Evolutionary conservation across 148 eudicot genomes (phyloP), one percentile per base, ranked within the genome.

Genomic region (Salicornia ramosissima): DNA sequence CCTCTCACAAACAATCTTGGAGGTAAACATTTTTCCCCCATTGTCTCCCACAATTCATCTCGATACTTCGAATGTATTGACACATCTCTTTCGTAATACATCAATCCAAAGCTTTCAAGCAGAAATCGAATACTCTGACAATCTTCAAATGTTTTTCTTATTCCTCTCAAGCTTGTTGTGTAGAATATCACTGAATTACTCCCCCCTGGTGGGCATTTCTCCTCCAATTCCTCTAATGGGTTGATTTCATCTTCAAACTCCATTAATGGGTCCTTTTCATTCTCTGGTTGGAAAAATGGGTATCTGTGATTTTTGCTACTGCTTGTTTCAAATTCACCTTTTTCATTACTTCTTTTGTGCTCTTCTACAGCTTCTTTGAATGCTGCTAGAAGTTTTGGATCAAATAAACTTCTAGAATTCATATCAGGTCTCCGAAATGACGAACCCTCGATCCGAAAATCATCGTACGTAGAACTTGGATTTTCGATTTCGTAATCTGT

Each of bases 1-100:
- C 97, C 97, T 70, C 78, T 76, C 0, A 92, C 79, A 61, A 92
- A 92, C 42, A 92, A 61, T 78, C 84, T 82, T 24, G 98, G 98
- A 3, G 98, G 96, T 18, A 88, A 77, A 2, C 69, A 52, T 58
- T 70, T 83, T 29, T 69, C 84, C 3, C 85, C 95, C 74, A 90
- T 70, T 28, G 76, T 45, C 74, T 71, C 73, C 98, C 98, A 86
- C 22, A 93, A 71, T 71, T 93, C 98, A 1, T 90, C 90, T 45
- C 85, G 81, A 67, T 77, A 93, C 76, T 84, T 91, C 12, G 75
- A 71, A 68, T 93, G 96, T 69, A 88, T 75, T 10, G 96, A 93
- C 1, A 93, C 78, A 65, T 93, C 98, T 67, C 98, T 77, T 68
- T 90, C 95, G 25, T 74, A 72, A 62, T 64, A 90, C 1, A 80